Percentiles rank a stretch among this genome's conserved stretches.
phyloP scores from a whole-genome alignment of 768 basidiomycete species.

The Trametes cinnabarina region DNA sequence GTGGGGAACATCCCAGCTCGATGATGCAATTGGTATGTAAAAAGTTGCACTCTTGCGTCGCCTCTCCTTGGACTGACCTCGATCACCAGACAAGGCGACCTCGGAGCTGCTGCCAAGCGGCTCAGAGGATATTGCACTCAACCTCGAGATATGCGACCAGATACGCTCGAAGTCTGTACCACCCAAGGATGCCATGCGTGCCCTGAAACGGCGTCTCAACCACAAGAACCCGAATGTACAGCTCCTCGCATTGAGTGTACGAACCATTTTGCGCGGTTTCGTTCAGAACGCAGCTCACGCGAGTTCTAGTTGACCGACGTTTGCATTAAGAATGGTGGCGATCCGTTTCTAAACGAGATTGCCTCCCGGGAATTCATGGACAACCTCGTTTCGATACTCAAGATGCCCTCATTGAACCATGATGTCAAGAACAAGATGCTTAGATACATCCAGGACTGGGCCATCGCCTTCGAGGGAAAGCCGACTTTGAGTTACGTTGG shows the following conservation, averaged over 20 bases:
- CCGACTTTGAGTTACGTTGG: conserved; percentile 67
- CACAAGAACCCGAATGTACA: conserved; percentile 98
- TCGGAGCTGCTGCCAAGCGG: conserved; percentile 83
- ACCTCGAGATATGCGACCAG: conserved; percentile 95
- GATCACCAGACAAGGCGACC: conserved; percentile 82
- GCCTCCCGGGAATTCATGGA: conserved; percentile 92
- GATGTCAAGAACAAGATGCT: conserved; percentile 83
- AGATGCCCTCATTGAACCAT: conserved; percentile 68
- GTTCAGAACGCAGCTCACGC: conserved; percentile 1
- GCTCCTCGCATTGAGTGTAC: conserved; percentile 77
- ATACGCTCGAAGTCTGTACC: conserved; percentile 88
- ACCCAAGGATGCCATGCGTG: conserved; percentile 84
- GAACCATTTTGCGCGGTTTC: conserved; percentile 31
- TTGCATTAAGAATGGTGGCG: conserved; percentile 96
- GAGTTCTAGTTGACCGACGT: conserved; percentile 73
- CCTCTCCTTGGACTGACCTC: conserved; percentile 6
- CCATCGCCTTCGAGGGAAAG: conserved; percentile 84
- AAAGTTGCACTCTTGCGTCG: background rate
- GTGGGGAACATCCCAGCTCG: conserved; percentile 81
- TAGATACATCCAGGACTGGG: conserved; percentile 90
- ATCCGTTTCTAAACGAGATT: conserved; percentile 81
- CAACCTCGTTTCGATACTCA: conserved; percentile 86
- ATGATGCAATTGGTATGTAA: conserved; percentile 73
- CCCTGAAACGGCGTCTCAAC: conserved; percentile 80
- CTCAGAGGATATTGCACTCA: conserved; percentile 86